Percentiles rank a stretch among this genome's conserved stretches.
phyloP scores from a whole-genome alignment of 2,329 filamentous ascomycete species.

The Thelonectria blattea region DNA sequence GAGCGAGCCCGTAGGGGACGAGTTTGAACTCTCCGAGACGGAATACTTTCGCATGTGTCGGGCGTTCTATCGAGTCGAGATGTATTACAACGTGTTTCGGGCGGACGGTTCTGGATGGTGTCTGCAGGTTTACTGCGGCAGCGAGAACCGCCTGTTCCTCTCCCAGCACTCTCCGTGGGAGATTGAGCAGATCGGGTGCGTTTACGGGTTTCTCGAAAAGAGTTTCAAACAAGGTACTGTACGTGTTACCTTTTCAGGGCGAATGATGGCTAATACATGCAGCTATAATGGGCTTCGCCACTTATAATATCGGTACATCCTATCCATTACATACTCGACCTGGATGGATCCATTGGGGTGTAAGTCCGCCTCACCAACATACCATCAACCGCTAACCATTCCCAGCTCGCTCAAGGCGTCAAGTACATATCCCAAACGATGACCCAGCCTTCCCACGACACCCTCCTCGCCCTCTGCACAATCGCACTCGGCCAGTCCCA shows the following conservation, averaged over 20 bases:
- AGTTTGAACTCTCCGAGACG: not conserved
- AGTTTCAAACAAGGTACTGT: not conserved
- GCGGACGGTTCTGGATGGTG: not conserved
- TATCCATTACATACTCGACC: not conserved
- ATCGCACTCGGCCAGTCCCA: not conserved
- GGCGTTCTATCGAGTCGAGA: not conserved
- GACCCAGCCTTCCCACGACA: not conserved
- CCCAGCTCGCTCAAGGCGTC: not conserved
- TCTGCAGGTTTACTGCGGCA: not conserved
- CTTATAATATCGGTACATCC: not conserved
- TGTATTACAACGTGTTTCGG: not conserved
- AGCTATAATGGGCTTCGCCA: not conserved
- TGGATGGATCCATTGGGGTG: not conserved
- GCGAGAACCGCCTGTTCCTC: not conserved
- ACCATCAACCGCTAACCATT: not conserved
- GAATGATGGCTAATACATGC: not conserved
- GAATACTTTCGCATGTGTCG: not conserved
- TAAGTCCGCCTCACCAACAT: not conserved
- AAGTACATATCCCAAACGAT: not conserved
- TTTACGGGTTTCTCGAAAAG: not conserved
- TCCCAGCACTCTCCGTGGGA: not conserved
- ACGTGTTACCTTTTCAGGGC: too few relatives aligned
- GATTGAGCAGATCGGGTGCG: not conserved
- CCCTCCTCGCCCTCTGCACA: not conserved
- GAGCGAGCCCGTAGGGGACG: not conserved